Evolutionary conservation across 768 basidiomycete genomes (phyloP), one percentile per base, ranked within the genome.

Genomic region (Lepiota brunneoincarnata): DNA sequence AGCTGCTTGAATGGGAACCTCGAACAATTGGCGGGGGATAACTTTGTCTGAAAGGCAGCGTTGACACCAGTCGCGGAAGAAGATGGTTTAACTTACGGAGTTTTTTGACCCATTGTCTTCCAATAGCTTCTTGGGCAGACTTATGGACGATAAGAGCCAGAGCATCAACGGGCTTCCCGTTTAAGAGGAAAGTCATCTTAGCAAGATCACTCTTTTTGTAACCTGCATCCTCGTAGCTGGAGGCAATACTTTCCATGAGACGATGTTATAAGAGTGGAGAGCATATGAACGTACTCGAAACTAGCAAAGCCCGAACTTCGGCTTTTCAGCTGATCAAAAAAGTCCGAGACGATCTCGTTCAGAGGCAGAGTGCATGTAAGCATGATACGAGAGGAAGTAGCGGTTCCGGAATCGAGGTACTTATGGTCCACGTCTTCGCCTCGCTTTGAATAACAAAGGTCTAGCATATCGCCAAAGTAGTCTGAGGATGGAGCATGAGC

Each of bases 391-490:
- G 87, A 73, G 15, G 84, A 80, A 9, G 69, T 59, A 2, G 65
- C 67, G 14, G 74, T 73, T 34, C 79, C 77, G 40, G 75, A 62
- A 56, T 96, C 93, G 17, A 98, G 76, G 64, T 95, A 93, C 28
- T 81, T 81, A 70, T 95, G 88, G 36, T 94, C 88, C 49, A 96
- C 69, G 43, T 91, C 83, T 51, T 87, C 83, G 2, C 87, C 96
- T 43, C 97, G 84, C 64, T 91, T 92, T 4, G 81, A 76, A 67
- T 84, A 90, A 65, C 94, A 97, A 1, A 98, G 79, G 37, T 91
- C 89, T 89, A 98, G 95, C 88, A 99, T 94, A 41, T 89, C 88
- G 6, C 96, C 96, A 31, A 97, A 85, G 66, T 93, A 95, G 58
- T 92, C 93, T 93, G 60, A 24, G 42, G 21, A 51, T 28, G 49